Evolutionary conservation across 2,329 filamentous ascomycete species (phyloP).

Genomic region (Alternaria triticimaculans): DNA sequence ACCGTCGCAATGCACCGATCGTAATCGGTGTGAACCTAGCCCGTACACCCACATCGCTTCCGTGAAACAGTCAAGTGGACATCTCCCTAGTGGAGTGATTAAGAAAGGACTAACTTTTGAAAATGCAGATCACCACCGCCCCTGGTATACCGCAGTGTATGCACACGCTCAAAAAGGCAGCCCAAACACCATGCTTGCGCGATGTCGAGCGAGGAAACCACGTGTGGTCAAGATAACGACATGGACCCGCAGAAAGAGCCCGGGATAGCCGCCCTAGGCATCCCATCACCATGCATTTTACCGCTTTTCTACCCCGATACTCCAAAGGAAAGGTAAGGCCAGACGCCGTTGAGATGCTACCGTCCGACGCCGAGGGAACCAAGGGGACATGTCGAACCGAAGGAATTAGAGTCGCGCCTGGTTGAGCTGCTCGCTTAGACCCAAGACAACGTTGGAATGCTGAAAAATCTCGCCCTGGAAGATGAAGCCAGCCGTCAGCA

Average conservation of each 20-base stretch:
- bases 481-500: slow-evolving; percentile 41
- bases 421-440: slow-evolving; percentile 42
- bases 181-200: slow-evolving; percentile 46
- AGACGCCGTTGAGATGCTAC: slow-evolving; percentile 19
- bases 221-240: slow-evolving; percentile 6
- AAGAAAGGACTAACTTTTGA: slow-evolving; percentile 29
- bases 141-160: slow-evolving; percentile 23
- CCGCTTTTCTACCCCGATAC: slow-evolving; percentile 26
- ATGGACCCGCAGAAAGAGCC: slow-evolving; percentile 11
- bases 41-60: background rate
- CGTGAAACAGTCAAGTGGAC: slow-evolving; percentile 1
- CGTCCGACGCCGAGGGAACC: slow-evolving; percentile 17
- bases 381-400: slow-evolving; percentile 21
- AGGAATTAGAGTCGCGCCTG: slow-evolving; percentile 41
- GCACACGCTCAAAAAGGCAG: slow-evolving; percentile 35
- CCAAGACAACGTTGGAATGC: slow-evolving; percentile 35
- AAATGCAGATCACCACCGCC: slow-evolving; percentile 24
- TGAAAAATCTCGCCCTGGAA: slow-evolving; percentile 39
- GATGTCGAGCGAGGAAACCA: slow-evolving; percentile 8
- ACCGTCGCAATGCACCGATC: background rate
- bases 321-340: slow-evolving; percentile 18
- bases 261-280: slow-evolving; percentile 9
- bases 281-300: slow-evolving; percentile 20
- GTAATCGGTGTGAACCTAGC: background rate
- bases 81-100: slow-evolving; percentile 4